phyloP scores from a whole-genome alignment of 2,329 filamentous ascomycete genomes.

The Trichoderma lentiforme region DNA sequence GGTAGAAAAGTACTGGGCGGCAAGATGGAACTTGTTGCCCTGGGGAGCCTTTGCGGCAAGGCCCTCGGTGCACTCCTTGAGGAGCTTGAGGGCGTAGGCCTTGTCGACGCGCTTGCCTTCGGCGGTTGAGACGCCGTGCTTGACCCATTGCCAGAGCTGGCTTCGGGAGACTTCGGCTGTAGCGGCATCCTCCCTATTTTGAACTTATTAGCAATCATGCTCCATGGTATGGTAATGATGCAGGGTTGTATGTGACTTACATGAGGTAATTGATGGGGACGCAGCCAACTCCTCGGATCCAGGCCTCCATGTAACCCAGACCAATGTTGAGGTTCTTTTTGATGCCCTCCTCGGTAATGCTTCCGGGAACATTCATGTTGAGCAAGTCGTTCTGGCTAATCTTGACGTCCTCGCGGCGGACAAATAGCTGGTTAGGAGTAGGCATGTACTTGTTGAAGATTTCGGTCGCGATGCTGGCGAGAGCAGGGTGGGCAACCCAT shows the following conservation, averaged over 20 bases:
- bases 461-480: slow-evolving; percentile 82
- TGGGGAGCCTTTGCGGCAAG: slow-evolving; percentile 71
- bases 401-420: slow-evolving; percentile 83
- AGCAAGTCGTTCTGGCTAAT: slow-evolving; percentile 86
- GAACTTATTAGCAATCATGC: slow-evolving; percentile 7
- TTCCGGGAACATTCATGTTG: slow-evolving; percentile 96
- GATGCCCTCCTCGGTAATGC: slow-evolving; percentile 90
- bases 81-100: slow-evolving; percentile 78
- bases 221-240: not conserved
- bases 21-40: slow-evolving; percentile 89
- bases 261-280: slow-evolving; percentile 98
- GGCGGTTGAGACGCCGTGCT: slow-evolving; percentile 67
- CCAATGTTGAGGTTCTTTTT: slow-evolving; percentile 97
- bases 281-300: slow-evolving; percentile 90
- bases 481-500: slow-evolving; percentile 94
- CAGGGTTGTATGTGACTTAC: slow-evolving; percentile 40
- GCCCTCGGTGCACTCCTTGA: slow-evolving; percentile 79
- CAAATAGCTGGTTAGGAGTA: slow-evolving; percentile 92
- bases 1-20: slow-evolving; percentile 84
- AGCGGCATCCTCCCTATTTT: slow-evolving; percentile 76
- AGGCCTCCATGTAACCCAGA: slow-evolving; percentile 97
- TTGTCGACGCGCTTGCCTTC: slow-evolving; percentile 94
- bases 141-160: slow-evolving; percentile 96
- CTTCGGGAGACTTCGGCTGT: slow-evolving; percentile 93
- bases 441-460: slow-evolving; percentile 99